Percentiles rank a stretch among this genome's conserved stretches.
Evolutionary conservation across 306 rosid species (phyloP).

Genomic region (Inga laurina): DNA sequence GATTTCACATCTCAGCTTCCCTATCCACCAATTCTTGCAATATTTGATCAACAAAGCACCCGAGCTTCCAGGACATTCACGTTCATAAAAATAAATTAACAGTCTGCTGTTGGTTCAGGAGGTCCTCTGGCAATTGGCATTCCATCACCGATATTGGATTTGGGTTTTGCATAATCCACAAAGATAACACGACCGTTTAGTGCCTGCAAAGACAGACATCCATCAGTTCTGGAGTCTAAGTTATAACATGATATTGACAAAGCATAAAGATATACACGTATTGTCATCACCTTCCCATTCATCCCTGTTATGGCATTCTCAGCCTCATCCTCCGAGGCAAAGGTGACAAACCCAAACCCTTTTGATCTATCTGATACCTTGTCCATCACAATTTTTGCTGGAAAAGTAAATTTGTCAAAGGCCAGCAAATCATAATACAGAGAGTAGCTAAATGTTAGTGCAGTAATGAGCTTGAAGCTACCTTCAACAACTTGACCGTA

Average conservation of each 20-base stretch:
- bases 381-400: constrained; percentile 81
- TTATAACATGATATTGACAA: neutral
- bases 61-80: constrained; percentile 19
- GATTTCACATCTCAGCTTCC: constrained; percentile 22
- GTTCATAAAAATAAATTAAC: constrained; percentile 24
- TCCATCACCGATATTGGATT: constrained; percentile 33
- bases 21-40: constrained; percentile 7
- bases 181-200: constrained; percentile 84
- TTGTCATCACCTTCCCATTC: constrained; percentile 73
- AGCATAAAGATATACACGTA: neutral
- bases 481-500: constrained; percentile 91
- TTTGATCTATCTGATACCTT: constrained; percentile 76
- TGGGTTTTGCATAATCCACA: constrained; percentile 83
- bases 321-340: constrained; percentile 84
- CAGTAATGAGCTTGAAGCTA: constrained; percentile 32
- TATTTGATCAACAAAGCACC: neutral
- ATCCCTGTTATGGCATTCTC: constrained; percentile 69
- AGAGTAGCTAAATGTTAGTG: constrained; percentile 19
- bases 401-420: constrained; percentile 32
- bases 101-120: constrained; percentile 45
- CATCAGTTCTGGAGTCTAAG: constrained; percentile 20
- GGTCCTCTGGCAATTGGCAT: constrained; percentile 93
- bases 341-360: constrained; percentile 92
- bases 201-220: constrained; percentile 48
- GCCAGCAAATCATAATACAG: constrained; percentile 3